Evolutionary conservation across 2,329 filamentous ascomycete genomes (phyloP).

Genomic region (Clonostachys rosea): DNA sequence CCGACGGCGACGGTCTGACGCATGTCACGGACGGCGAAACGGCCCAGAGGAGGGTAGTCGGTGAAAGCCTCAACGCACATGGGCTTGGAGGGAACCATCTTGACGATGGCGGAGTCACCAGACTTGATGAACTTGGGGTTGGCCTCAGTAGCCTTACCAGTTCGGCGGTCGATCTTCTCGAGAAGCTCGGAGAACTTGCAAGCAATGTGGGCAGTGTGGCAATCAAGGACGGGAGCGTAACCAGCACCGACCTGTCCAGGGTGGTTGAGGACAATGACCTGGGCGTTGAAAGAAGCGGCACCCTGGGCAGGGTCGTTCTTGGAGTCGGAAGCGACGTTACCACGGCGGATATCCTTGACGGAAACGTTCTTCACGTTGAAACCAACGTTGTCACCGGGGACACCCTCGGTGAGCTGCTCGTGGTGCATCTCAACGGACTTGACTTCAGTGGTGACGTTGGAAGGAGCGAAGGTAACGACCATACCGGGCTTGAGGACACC

Average conservation of each 20-base stretch:
- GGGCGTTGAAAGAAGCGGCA: conserved; percentile 93
- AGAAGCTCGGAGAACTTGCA: conserved; percentile 99
- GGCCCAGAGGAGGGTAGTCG: conserved; percentile 97
- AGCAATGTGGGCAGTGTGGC: conserved; percentile 99
- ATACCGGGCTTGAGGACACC: conserved; percentile 88
- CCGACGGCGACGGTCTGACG: conserved; percentile 84
- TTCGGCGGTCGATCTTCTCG: conserved; percentile 99
- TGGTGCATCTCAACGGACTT: conserved; percentile 99
- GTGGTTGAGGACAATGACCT: conserved; percentile 99
- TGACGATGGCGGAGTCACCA: conserved; percentile 99
- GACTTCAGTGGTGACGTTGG: conserved; percentile 99
- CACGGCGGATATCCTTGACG: conserved; percentile 99
- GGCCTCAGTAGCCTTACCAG: conserved; percentile 92
- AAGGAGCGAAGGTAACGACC: conserved; percentile 97
- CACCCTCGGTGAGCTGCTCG: conserved; percentile 94
- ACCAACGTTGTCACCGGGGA: conserved; percentile 99
- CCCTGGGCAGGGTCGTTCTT: conserved; percentile 97
- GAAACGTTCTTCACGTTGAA: conserved; percentile 99
- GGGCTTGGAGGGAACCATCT: conserved; percentile 99
- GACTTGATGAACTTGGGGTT: conserved; percentile 99
- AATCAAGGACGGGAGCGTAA: conserved; percentile 98
- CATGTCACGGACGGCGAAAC: conserved; percentile 99
- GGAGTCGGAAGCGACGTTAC: conserved; percentile 99
- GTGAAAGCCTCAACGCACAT: conserved; percentile 99
- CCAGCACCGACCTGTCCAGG: conserved; percentile 98